A percentile compares a stretch with the other conserved stretches of the same genome.
phyloP scores from a whole-genome alignment of 164 flowering plant genomes.

The Piper betle region DNA sequence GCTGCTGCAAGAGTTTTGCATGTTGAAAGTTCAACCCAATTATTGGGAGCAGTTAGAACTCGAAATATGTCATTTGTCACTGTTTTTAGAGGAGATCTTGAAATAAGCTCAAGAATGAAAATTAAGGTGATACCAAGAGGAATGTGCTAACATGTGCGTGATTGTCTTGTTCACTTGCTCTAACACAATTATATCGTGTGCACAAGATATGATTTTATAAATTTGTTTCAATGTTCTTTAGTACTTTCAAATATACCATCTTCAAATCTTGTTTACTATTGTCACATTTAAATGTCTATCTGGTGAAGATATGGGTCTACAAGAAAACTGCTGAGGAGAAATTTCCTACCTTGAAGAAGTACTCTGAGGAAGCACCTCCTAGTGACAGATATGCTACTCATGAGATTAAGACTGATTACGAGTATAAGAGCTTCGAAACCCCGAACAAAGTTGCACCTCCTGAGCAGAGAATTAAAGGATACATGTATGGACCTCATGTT shows the following conservation, averaged over 20 bases:
- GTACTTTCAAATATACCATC: no score
- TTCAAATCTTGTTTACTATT: neutral
- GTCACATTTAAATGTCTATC: neutral
- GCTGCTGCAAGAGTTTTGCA: slow-evolving; percentile 39
- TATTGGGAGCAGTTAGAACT: slow-evolving; percentile 73
- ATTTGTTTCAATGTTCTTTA: neutral
- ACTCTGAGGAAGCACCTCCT: slow-evolving; percentile 86
- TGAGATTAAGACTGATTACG: slow-evolving; percentile 85
- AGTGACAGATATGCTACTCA: slow-evolving; percentile 78
- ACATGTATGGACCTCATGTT: slow-evolving; percentile 91
- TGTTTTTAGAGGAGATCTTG: slow-evolving; percentile 79
- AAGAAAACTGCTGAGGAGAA: slow-evolving; percentile 86
- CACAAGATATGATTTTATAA: neutral
- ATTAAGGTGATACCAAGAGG: slow-evolving; percentile 50
- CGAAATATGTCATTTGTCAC: slow-evolving; percentile 76
- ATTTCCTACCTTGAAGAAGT: slow-evolving; percentile 78
- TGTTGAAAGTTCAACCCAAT: slow-evolving; percentile 60
- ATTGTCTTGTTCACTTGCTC: no score
- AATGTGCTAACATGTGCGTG: neutral
- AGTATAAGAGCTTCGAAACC: slow-evolving; percentile 57
- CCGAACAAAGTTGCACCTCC: slow-evolving; percentile 67
- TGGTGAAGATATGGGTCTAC: slow-evolving; percentile 83
- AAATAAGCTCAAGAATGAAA: slow-evolving; percentile 55
- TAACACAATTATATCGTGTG: neutral
- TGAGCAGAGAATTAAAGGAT: slow-evolving; percentile 93